Conservation (phyloP, 2,329 filamentous ascomycete genomes). For the Hypoxylon sp. region DNA sequence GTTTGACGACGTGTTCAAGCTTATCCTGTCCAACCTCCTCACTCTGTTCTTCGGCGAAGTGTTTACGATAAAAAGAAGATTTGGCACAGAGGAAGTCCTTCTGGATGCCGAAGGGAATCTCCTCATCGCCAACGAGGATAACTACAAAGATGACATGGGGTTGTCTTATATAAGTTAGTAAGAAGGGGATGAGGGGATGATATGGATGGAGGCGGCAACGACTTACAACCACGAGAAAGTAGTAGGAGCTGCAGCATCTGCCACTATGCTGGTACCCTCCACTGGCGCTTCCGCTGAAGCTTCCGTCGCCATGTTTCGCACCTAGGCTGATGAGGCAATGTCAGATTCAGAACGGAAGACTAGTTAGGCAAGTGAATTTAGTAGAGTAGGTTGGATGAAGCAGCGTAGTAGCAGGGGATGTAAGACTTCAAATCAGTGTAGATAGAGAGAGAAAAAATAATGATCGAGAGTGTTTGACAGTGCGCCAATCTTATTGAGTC, state of each 20-base stretch:
- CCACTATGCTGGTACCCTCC: background rate
- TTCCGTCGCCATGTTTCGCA: constrained; percentile 28
- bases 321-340: constrained; percentile 2
- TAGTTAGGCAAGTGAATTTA: background rate
- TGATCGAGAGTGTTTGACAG: background rate
- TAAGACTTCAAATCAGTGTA: background rate
- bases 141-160: constrained; percentile 69
- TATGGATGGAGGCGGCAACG: background rate
- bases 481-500: background rate
- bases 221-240: constrained; percentile 41
- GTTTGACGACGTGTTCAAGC: constrained; percentile 64
- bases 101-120: constrained; percentile 68
- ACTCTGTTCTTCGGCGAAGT: constrained; percentile 55
- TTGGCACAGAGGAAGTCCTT: constrained; percentile 69
- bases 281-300: background rate
- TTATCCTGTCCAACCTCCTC: constrained; percentile 50
- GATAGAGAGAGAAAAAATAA: background rate
- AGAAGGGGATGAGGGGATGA: background rate
- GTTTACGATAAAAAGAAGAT: constrained; percentile 61
- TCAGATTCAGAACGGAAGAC: constrained; percentile 7
- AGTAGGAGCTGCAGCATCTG: background rate
- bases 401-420: background rate
- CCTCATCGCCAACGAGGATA: constrained; percentile 64
- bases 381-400: background rate
- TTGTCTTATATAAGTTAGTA: constrained; percentile 55